Base-by-base conservation (phyloP, 345 rosid genomes). In the Eucalyptus marginata region DNA sequence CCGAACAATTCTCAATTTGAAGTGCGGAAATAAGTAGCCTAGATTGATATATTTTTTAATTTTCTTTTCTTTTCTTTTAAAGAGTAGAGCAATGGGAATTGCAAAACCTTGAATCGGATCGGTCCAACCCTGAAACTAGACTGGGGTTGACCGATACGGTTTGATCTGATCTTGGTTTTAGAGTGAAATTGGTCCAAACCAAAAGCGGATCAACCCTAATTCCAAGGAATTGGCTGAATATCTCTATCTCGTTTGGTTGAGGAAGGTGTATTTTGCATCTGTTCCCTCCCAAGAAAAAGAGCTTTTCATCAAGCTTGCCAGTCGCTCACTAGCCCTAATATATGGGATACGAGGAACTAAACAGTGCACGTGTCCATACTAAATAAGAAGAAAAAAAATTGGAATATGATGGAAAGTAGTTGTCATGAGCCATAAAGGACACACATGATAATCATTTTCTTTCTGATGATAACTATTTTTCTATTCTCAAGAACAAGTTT, bases 391-490 rank as follows among this genome's bases (percentile, higher is more conserved):
- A 8, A 27, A 62, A 62, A 12, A 62, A 12, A 6, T 10, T 13
- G 33, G 68, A 27, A 62, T 62, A 5, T 13, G 68, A 62, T 29
- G 68, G 15, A 27, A 62, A 12, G 33, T 62, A 62, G 68, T 62
- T 62, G 68, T 27, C 33, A 27, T 27, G 14, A 27, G 68, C 31
- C 68, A 27, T 59, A 62, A 62, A 52, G 58, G 58, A 52, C 22
- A 0, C 22, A 51, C 16, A 51, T 17, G 56, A 52, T 52, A 52
- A 52, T 52, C 25, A 52, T 3, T 52, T 52, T 52, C 58, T 52
- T 18, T 18, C 1, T 1, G 0, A 52, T 52, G 2, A 52, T 0
- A 52, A 52, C 0, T 3, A 18, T 7, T 52, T 18, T 52, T 2
- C 5, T 24, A 9, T 56, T 56, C 3, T 22, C 0, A 1, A 0